phyloP scores from a whole-genome alignment of 805 yeast genomes.

The Wickerhamomyces chaumierensis region DNA sequence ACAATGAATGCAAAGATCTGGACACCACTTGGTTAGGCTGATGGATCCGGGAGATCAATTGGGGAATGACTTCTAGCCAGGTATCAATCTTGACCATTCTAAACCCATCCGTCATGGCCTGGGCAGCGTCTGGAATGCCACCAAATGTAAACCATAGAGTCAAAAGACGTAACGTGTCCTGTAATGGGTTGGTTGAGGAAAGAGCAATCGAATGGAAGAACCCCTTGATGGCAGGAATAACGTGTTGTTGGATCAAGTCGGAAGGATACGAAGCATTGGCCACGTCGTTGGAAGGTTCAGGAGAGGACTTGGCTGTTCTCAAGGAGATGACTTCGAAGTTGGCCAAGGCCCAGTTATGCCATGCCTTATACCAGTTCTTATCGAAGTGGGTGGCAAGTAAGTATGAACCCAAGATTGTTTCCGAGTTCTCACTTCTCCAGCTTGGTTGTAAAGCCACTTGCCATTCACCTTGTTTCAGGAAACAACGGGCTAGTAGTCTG shows the following conservation, averaged over 20 bases:
- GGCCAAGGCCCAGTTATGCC: constrained; percentile 99
- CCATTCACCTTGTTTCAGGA: constrained; percentile 98
- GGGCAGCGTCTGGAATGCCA: constrained; percentile 83
- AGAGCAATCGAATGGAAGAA: constrained; percentile 90
- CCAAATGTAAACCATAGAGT: constrained; percentile 97
- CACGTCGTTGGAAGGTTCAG: constrained; percentile 19
- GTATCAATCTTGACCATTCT: constrained; percentile 80
- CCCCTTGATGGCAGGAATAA: constrained; percentile 91
- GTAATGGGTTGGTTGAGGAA: constrained; percentile 78
- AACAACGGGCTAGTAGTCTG: constrained; percentile 80
- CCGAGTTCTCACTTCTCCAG: constrained; percentile 74
- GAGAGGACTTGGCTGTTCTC: constrained; percentile 25
- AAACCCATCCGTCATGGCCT: constrained; percentile 85
- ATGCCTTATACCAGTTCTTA: constrained; percentile 89
- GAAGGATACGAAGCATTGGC: constrained; percentile 25
- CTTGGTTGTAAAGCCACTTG: constrained; percentile 67
- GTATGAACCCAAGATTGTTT: constrained; percentile 83
- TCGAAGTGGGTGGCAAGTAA: constrained; percentile 93
- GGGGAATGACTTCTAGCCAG: constrained; percentile 95
- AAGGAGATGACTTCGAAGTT: constrained; percentile 89
- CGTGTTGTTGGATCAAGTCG: constrained; percentile 71
- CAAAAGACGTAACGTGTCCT: constrained; percentile 80
- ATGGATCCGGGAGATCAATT: constrained; percentile 89
- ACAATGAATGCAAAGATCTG: constrained; percentile 62
- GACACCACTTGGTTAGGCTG: constrained; percentile 86